phyloP scores from a whole-genome alignment of 1,284 basidiomycete genomes.

The Apiotrichum porosum region DNA sequence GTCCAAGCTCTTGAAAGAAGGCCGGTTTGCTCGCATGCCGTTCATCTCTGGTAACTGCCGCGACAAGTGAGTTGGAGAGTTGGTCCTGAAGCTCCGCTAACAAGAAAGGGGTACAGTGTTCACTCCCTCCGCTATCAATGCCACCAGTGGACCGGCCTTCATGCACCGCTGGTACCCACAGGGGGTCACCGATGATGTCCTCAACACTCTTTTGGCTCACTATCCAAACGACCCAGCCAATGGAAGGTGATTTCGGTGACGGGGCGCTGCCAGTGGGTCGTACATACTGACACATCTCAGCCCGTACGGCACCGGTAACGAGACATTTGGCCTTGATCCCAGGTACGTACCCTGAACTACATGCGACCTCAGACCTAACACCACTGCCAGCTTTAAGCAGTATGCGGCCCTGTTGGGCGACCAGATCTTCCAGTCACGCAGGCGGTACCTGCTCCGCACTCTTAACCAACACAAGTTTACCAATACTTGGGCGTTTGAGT shows the following conservation, averaged over 20 bases:
- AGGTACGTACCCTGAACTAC: constrained; percentile 1
- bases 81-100: neutral
- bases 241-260: constrained; percentile 9
- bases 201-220: too few species aligned
- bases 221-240: constrained; percentile 21
- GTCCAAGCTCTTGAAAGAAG: constrained; percentile 28
- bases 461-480: constrained; percentile 22
- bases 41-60: constrained; percentile 44
- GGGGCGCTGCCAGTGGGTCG: too few species aligned
- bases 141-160: too few species aligned
- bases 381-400: constrained; percentile 28
- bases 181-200: neutral
- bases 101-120: neutral
- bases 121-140: neutral
- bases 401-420: constrained; percentile 31
- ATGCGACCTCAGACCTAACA: neutral
- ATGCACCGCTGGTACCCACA: too few species aligned
- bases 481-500: constrained; percentile 31
- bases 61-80: constrained; percentile 35
- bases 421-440: constrained; percentile 24
- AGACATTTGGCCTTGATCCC: constrained; percentile 36
- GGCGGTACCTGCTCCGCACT: constrained; percentile 28
- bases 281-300: constrained; percentile 19
- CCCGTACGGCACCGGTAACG: constrained; percentile 42
- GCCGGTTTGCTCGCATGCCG: constrained; percentile 38